Evolutionary conservation across 371 early-diverging fungal genomes (phyloP), one percentile per base, ranked within the genome.

Genomic region (Mucor circinelloides): DNA sequence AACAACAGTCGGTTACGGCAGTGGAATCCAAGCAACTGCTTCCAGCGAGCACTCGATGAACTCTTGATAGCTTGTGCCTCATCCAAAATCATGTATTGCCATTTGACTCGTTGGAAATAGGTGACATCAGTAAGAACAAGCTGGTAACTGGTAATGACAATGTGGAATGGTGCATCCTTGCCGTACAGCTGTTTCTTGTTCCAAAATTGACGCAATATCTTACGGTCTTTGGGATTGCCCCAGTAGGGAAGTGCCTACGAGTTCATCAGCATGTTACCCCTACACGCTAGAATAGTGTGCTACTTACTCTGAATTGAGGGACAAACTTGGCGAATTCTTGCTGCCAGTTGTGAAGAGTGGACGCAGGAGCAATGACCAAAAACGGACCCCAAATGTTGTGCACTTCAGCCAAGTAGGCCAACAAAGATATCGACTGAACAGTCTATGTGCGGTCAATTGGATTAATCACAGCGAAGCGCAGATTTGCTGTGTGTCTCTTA

Each of bases 11-110:
- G 89, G 73, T 97, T 98, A 67, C 97, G 91, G 67, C 95, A 92
- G 70, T 94, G 93, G 74, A 98, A 94, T 12, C 90, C 90, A n/a
- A 97, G 88, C 56, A 99, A 79, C 38, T 91, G 91, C 75, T 96
- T 96, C 99, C 99, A 98, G 57, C 99, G 89, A 28, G 92, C 87
- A 75, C 93, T 91, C 1, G 88, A 75, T 13, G 93, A 93, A 74
- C 94, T 95, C 79, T 99, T 99, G 75, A 99, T 98, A 10, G 98
- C 97, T 73, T 98, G 98, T 4, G 99, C 99, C 81, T 98, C 99
- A 81, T 99, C 99, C 28, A 98, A 82, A 56, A 99, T 90, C 97
- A 99, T 96, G 75, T 97, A 99, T 82, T 97, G 95, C 97, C 97
- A 99, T 76, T 94, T 95, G 67, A 95, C 89, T 30, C 94, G 88